These are phyloP conservation scores for Scheffersomyces coipomensis DNA, from an alignment of 805 yeast genomes.

Conservation along the genomic window DNA sequence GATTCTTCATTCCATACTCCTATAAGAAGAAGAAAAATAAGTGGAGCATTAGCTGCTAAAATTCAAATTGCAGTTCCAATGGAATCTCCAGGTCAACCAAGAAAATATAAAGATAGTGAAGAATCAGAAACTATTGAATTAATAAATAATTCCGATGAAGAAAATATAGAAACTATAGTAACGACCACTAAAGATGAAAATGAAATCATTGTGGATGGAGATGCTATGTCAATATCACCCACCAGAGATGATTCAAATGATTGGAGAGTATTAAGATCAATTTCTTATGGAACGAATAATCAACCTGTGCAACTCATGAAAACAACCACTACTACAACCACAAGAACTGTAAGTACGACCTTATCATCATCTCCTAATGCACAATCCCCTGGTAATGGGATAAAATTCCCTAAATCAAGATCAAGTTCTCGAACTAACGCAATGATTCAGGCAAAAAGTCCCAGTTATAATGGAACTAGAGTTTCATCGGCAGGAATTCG, in stretches of 20 bases:
- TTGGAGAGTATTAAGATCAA: slow-evolving; percentile 41
- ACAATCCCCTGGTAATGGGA: slow-evolving; percentile 20
- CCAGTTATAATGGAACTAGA: slow-evolving; percentile 7
- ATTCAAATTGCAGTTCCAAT: slow-evolving; percentile 80
- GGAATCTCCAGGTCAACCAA: slow-evolving; percentile 96
- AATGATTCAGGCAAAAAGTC: slow-evolving; percentile 10
- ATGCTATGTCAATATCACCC: slow-evolving; percentile 14
- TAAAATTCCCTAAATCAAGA: slow-evolving; percentile 24
- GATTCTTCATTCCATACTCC: slow-evolving; percentile 69
- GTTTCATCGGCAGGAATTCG: slow-evolving; percentile 21
- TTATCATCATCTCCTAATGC: slow-evolving; percentile 27
- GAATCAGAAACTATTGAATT: slow-evolving; percentile 33
- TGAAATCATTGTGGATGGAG: slow-evolving; percentile 11
- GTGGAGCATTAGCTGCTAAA: slow-evolving; percentile 67
- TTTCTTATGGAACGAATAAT: slow-evolving; percentile 19
- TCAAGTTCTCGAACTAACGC: slow-evolving; percentile 19
- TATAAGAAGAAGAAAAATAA: slow-evolving; percentile 61
- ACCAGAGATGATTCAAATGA: slow-evolving; percentile 21
- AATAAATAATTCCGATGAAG: slow-evolving; percentile 46
- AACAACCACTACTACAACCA: slow-evolving; percentile 47
- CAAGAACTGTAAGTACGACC: slow-evolving; percentile 47
- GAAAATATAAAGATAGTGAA: slow-evolving; percentile 51
- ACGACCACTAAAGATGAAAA: slow-evolving; percentile 18
- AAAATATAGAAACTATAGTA: slow-evolving; percentile 13
- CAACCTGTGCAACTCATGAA: slow-evolving; percentile 40